These are phyloP conservation scores for Rhododendron henanense DNA, from an alignment of 148 eudicot genomes.

Conservation along the genomic window DNA sequence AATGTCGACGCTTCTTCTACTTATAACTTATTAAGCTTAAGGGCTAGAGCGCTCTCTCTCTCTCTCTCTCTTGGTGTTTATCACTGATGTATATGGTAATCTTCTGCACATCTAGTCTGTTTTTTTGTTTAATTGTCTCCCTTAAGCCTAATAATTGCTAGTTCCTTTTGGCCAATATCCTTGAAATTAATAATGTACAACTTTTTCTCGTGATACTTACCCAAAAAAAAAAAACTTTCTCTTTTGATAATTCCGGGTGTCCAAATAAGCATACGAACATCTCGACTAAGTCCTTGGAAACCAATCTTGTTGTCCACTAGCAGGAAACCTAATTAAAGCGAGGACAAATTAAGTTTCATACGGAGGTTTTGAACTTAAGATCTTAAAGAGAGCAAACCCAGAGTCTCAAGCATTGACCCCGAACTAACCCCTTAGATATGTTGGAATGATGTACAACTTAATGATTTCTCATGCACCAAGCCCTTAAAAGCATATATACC, in stretches of 20 bases:
- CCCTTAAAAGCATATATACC: neutral
- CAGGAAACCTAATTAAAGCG: neutral
- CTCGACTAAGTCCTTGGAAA: no score
- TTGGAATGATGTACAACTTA: neutral
- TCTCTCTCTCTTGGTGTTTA: neutral
- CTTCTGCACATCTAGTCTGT: neutral
- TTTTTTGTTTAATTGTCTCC: neutral
- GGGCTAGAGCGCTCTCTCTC: neutral
- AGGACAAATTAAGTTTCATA: no score
- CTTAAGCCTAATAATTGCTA: slow-evolving; percentile 7
- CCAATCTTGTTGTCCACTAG: neutral
- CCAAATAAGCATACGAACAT: neutral
- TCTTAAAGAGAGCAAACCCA: no score
- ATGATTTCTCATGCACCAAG: neutral
- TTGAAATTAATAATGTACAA: neutral
- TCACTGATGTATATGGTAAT: neutral
- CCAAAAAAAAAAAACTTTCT: no score
- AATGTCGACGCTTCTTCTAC: no score
- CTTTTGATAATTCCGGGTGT: neutral
- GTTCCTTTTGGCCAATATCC: neutral
- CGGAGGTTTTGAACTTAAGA: neutral
- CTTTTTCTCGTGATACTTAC: neutral
- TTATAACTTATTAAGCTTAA: no score
- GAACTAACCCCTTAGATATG: neutral
- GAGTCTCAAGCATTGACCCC: neutral